A percentile compares a stretch with the other conserved stretches of the same genome.
Conservation (phyloP, 179 eudicot genomes). For the Drosera spatulata region DNA sequence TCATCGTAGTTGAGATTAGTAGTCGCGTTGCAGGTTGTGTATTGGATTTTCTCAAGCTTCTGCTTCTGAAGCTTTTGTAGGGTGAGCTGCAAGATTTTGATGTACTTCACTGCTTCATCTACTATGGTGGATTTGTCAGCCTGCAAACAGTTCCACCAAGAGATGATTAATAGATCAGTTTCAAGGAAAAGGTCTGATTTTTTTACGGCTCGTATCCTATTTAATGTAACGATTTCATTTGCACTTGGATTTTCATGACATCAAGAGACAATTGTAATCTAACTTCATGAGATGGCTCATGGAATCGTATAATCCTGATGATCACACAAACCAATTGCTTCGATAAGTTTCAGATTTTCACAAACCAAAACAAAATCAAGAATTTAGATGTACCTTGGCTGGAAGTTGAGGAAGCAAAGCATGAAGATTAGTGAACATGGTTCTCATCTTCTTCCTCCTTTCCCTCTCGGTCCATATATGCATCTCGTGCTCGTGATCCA, state of each 20-base stretch:
- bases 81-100: not conserved
- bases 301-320: too few species aligned
- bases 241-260: too few species aligned
- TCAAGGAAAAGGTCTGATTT: too few species aligned
- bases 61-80: not conserved
- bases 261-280: too few species aligned
- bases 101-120: not conserved
- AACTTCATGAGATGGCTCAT: too few species aligned
- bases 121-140: not conserved
- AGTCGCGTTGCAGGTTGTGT: not conserved
- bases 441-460: slow-evolving; percentile 86
- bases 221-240: too few species aligned
- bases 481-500: slow-evolving; percentile 32
- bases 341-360: too few species aligned
- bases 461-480: slow-evolving; percentile 87
- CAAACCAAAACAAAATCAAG: too few species aligned
- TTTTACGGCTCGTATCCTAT: too few species aligned
- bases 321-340: too few species aligned
- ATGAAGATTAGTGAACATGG: slow-evolving; percentile 60
- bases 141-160: not conserved
- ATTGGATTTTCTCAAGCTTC: slow-evolving; percentile 30
- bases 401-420: slow-evolving; percentile 65
- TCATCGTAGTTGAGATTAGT: slow-evolving; percentile 7
- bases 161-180: too few species aligned
- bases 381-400: slow-evolving; percentile 31